Evolutionary conservation across 257 asterid genomes (phyloP), one percentile per base, ranked within the genome.

Genomic region (Primulina eburnea): DNA sequence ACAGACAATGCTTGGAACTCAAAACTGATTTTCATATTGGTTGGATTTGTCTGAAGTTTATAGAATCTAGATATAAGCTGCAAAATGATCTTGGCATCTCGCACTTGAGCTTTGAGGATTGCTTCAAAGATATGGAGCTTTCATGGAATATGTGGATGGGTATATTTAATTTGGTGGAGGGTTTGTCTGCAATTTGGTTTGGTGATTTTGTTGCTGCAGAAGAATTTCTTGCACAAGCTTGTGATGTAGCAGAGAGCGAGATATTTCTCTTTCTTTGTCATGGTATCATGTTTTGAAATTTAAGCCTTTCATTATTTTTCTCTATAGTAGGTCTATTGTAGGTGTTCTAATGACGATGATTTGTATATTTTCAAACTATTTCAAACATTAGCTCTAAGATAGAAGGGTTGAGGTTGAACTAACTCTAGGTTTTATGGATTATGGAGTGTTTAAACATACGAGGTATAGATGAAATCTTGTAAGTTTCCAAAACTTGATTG

Each of bases 31-130:
- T 67, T 76, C 96, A 83, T 78, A 79, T 87, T 56, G 99, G 99
- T 57, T 93, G 96, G 97, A 81, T 93, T 72, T 77, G 88, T 75
- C 89, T 93, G 71, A 89, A 84, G 84, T 76, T 88, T 58, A 80
- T 93, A 71, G 92, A 86, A 76, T 84, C 87, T 61, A 84, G 73
- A 78, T 87, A 86, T 76, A 78, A 85, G 64, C 80, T 93, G 50
- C 85, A 81, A 64, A 77, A 84, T 73, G 88, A 88, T 72, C 73
- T 81, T 37, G 69, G 79, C 63, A 38, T 71, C 18, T 74, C 89
- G 56, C 73, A 85, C 56, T 79, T 85, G 74, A 66, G 75, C 71
- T 86, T 82, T 68, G 88, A 89, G 81, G 86, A 87, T 52, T 89
- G 96, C 79, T 82, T 88, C 71, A 86, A 86, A 82, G 85, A 83